Evolutionary conservation across 495 filamentous ascomycete species (phyloP).

Genomic region (Hypoxylon trugodes): DNA sequence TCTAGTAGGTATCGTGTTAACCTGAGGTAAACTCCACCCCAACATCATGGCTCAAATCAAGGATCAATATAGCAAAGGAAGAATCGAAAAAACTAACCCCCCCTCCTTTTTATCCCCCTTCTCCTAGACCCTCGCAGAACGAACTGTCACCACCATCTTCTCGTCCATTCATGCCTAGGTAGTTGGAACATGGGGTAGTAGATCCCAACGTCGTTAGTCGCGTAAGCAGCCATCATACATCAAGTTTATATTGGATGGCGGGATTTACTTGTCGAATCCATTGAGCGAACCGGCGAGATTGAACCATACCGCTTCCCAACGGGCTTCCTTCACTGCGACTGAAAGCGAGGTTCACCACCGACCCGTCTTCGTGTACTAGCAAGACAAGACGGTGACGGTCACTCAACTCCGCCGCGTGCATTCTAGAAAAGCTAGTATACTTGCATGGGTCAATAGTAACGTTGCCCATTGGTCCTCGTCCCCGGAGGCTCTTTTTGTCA

Average conservation of each 20-base stretch:
- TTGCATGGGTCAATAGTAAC: slow-evolving; percentile 30
- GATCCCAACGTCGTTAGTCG: no score
- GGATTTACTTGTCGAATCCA: slow-evolving; percentile 43
- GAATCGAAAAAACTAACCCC: no score
- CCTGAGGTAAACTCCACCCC: no score
- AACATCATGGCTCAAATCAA: no score
- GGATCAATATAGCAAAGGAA: no score
- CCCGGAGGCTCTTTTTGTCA: slow-evolving; percentile 17
- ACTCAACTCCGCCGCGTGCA: slow-evolving; percentile 12
- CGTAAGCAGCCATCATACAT: not conserved
- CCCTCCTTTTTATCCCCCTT: no score
- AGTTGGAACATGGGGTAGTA: no score
- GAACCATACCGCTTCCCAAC: slow-evolving; percentile 42
- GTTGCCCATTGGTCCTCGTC: slow-evolving; percentile 3
- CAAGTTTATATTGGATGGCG: slow-evolving; percentile 33
- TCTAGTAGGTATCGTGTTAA: no score
- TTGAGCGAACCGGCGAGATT: slow-evolving; percentile 45
- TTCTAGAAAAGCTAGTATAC: slow-evolving; percentile 16
- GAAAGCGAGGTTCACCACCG: slow-evolving; percentile 30
- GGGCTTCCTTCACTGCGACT: slow-evolving; percentile 33
- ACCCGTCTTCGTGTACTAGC: slow-evolving; percentile 22
- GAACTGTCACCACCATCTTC: no score
- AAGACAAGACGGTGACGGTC: slow-evolving; percentile 12
- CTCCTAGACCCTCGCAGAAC: no score
- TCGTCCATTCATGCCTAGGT: no score